Percentiles rank a stretch among this genome's conserved stretches.
Conservation (phyloP, 2,329 filamentous ascomycete genomes). For the Raffaelea arxii region DNA sequence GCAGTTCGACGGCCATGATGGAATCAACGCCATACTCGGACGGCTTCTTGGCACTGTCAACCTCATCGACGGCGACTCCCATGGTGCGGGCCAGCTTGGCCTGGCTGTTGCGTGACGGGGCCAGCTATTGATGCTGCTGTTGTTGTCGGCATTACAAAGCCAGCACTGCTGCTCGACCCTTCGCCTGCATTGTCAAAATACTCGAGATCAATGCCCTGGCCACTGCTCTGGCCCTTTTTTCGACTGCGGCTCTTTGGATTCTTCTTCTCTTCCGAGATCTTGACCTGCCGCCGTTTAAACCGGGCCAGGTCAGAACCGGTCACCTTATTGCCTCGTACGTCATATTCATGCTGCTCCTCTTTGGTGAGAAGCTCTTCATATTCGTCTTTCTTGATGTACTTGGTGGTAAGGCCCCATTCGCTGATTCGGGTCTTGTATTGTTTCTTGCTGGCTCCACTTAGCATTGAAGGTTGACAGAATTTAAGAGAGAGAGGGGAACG, state of each 20-base stretch:
- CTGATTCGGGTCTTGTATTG: constrained; percentile 24
- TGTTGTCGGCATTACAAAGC: no score
- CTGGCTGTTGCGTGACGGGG: no score
- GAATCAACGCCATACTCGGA: background rate
- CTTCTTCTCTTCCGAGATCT: constrained; percentile 3
- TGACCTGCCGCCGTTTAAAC: constrained; percentile 9
- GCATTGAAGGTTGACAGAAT: no score
- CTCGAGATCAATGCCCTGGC: no score
- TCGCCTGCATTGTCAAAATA: background rate
- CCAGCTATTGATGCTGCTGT: no score
- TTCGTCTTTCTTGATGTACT: constrained; percentile 22
- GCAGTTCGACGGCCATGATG: background rate
- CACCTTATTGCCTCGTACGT: constrained; percentile 15
- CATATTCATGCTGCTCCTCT: constrained; percentile 17
- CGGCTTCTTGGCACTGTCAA: background rate
- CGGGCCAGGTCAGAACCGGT: constrained; percentile 7
- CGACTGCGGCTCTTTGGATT: background rate
- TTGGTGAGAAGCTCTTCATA: constrained; percentile 22
- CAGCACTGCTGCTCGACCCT: background rate
- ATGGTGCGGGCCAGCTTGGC: background rate
- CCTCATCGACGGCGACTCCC: background rate
- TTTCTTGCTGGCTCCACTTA: constrained; percentile 15
- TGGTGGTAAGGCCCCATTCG: constrained; percentile 23
- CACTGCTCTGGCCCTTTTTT: background rate
- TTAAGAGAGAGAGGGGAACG: background rate